Conservation (phyloP, 2,329 filamentous ascomycete species). For the Ophiostoma sp. region DNA sequence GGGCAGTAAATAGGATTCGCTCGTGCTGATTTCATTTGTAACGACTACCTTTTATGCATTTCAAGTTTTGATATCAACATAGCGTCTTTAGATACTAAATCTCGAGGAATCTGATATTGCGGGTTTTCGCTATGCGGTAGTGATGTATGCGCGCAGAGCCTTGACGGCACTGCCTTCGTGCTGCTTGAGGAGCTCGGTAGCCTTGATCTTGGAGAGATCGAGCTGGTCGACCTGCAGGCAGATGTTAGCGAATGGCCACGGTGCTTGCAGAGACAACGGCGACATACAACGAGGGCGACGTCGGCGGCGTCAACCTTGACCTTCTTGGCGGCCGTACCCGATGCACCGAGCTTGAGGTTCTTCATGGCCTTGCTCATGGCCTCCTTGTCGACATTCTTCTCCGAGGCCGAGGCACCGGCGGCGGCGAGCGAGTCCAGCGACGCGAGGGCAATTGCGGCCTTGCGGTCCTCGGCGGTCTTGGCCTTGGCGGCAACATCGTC, state of each 20-base stretch:
- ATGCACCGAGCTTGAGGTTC: slow-evolving; percentile 45
- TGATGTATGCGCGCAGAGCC: slow-evolving; percentile 57
- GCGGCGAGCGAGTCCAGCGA: slow-evolving; percentile 55
- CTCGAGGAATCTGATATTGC: background rate
- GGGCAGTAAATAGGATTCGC: background rate
- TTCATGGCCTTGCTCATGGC: slow-evolving; percentile 69
- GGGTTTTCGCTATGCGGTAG: slow-evolving; percentile 16
- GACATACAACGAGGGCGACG: slow-evolving; percentile 60
- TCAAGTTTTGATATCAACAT: background rate
- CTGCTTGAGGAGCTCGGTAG: slow-evolving; percentile 66
- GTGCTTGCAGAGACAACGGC: slow-evolving; percentile 1
- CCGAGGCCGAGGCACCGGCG: slow-evolving; percentile 39
- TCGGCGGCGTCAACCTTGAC: slow-evolving; percentile 71
- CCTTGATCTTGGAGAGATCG: slow-evolving; percentile 64
- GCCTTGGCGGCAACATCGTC: slow-evolving; percentile 49
- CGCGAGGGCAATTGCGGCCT: slow-evolving; percentile 67
- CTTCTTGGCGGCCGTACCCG: slow-evolving; percentile 43
- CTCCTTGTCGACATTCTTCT: slow-evolving; percentile 61
- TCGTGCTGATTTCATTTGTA: background rate
- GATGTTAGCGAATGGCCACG: background rate
- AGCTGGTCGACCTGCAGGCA: slow-evolving; percentile 59
- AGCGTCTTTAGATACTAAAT: background rate
- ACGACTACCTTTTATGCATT: background rate
- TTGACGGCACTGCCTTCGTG: slow-evolving; percentile 64
- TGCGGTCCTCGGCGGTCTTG: slow-evolving; percentile 70